Conservation (phyloP, 164 flowering plant species). For the Macadamia tetraphylla region DNA sequence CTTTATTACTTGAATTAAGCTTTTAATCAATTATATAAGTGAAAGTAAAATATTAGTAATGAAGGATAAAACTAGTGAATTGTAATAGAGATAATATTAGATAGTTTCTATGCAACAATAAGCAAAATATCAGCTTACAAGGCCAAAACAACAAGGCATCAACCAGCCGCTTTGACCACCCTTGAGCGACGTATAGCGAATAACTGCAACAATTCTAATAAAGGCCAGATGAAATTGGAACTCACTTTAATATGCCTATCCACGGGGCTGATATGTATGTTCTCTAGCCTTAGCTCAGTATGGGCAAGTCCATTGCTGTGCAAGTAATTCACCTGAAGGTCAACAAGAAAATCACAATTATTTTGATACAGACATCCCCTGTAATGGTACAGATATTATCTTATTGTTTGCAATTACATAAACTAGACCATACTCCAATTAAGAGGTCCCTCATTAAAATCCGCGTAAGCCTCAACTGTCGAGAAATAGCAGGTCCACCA, state of each 20-base stretch:
- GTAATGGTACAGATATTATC: background rate
- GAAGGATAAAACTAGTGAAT: too few species aligned
- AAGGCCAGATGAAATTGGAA: background rate
- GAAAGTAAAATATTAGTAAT: too few species aligned
- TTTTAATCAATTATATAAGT: too few species aligned
- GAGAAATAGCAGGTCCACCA: constrained; percentile 89
- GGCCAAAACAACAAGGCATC: too few species aligned
- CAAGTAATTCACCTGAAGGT: constrained; percentile 79
- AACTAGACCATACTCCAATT: constrained; percentile 67
- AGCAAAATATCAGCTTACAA: too few species aligned
- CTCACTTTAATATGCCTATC: constrained; percentile 94
- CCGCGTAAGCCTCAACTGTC: constrained; percentile 71
- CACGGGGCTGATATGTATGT: constrained; percentile 90
- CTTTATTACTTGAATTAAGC: too few species aligned
- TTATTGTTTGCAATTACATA: background rate
- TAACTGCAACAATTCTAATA: too few species aligned
- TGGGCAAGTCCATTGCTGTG: constrained; percentile 99
- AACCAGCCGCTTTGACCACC: too few species aligned
- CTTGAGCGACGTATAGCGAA: too few species aligned
- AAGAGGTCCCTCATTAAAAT: constrained; percentile 93
- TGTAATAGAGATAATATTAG: too few species aligned
- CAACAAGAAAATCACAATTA: constrained; percentile 10
- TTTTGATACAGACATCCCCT: background rate
- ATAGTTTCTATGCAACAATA: too few species aligned
- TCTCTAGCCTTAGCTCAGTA: constrained; percentile 91